phyloP scores from a whole-genome alignment of 192 early-diverging fungal genomes.

The Coemansia sp. region DNA sequence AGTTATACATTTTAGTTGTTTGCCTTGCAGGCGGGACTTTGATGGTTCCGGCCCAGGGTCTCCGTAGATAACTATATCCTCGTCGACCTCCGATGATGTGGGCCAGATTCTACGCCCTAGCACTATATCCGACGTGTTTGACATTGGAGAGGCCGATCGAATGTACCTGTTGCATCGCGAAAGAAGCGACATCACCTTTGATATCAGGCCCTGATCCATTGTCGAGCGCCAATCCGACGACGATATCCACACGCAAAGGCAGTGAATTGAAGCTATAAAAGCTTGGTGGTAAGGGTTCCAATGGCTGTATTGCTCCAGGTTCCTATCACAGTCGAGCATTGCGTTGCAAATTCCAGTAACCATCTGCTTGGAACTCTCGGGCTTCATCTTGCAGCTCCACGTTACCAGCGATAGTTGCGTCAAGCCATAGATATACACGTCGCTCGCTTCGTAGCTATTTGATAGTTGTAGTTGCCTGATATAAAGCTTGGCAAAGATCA shows the following conservation, averaged over 20 bases:
- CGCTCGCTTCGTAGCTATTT: constrained; percentile 13
- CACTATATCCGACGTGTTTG: neutral
- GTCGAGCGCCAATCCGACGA: constrained; percentile 1
- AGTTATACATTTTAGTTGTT: neutral
- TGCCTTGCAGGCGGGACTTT: neutral
- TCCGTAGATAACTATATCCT: neutral
- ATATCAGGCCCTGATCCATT: constrained; percentile 3
- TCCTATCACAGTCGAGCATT: constrained; percentile 27
- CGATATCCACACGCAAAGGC: constrained; percentile 37
- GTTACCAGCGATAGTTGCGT: constrained; percentile 28
- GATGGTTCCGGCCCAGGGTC: neutral
- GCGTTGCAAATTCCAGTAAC: constrained; percentile 12
- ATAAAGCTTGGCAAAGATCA: constrained; percentile 27
- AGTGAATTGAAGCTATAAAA: constrained; percentile 47
- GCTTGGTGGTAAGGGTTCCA: constrained; percentile 49
- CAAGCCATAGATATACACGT: constrained; percentile 35
- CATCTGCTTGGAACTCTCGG: constrained; percentile 12
- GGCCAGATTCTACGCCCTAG: constrained; percentile 28
- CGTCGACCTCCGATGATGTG: constrained; percentile 14
- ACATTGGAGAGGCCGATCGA: neutral
- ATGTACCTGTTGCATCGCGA: constrained; percentile 34
- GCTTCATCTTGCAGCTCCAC: constrained; percentile 16
- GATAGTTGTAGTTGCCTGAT: constrained; percentile 23
- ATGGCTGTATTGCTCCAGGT: constrained; percentile 19
- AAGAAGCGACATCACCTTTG: constrained; percentile 21